These are phyloP conservation scores for Sphagnum fallax DNA, from an alignment of 228 moss, liverwort and hornwort species.

Conservation along the genomic window DNA sequence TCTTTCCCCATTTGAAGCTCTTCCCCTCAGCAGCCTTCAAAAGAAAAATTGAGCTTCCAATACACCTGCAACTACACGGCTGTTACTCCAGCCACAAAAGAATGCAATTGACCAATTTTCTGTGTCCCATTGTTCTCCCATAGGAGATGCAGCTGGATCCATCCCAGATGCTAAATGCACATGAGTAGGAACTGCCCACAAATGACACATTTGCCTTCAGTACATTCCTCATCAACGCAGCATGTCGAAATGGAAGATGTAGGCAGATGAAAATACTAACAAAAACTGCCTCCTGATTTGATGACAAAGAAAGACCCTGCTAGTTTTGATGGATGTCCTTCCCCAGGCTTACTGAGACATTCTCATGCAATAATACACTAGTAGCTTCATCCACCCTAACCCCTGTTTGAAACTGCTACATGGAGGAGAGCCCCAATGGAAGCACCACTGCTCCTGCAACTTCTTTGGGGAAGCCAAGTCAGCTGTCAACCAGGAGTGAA, in stretches of 20 bases:
- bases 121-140: constrained; percentile 41
- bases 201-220: constrained; percentile 45
- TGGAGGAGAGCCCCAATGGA: constrained; percentile 36
- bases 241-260: constrained; percentile 32
- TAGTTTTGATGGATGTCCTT: constrained; percentile 8
- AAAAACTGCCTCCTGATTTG: constrained; percentile 3
- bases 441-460: constrained; percentile 37
- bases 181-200: constrained; percentile 51
- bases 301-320: constrained; percentile 4
- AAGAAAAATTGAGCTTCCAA: constrained; percentile 18
- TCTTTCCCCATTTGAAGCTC: constrained; percentile 39
- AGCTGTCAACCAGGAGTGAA: constrained; percentile 25
- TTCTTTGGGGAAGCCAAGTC: constrained; percentile 16
- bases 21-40: constrained; percentile 53
- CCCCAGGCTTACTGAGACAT: constrained; percentile 9
- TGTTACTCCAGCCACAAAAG: constrained; percentile 58
- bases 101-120: constrained; percentile 36
- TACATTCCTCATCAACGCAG: constrained; percentile 53
- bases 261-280: constrained; percentile 8
- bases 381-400: constrained; percentile 30
- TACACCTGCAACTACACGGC: constrained; percentile 35
- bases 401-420: constrained; percentile 21
- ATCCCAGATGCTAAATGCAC: constrained; percentile 47
- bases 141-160: constrained; percentile 33
- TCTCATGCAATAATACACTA: constrained; percentile 24